Evolutionary conservation across 2,329 filamentous ascomycete genomes (phyloP), one percentile per base, ranked within the genome.

Genomic region (Diaporthe ilicicola): DNA sequence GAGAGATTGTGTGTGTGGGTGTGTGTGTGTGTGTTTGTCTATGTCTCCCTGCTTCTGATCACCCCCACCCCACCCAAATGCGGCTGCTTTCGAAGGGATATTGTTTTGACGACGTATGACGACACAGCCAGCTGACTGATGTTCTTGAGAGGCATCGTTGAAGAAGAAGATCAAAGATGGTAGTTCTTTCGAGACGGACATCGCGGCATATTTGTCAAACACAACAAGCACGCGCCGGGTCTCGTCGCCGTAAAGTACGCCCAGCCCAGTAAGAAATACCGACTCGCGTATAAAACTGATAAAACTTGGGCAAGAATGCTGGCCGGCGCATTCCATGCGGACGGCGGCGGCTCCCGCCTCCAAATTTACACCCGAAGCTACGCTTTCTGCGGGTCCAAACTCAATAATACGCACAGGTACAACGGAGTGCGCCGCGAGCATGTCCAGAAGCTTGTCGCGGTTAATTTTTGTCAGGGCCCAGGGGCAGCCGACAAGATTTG

Each of bases 351-450:
- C 3, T 50, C 48, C 59, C 42, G 8, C n/a, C 27, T 29, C 44
- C 29, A 50, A 64, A 37, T 64, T 64, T 64, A 64, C 59, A 44
- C 59, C 44, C 29, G 37, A 64, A 37, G 50, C 50, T 64, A 64
- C 59, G 59, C 59, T 50, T 64, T 50, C 34, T 37, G 27, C 29
- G 50, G 19, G 19, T 42, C 44, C 29, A 50, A 50, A 64, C 44
- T 64, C 44, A 64, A 64, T 50, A 64, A 27, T 64, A 64, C 59
- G 59, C 59, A 64, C 4, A 27, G 42, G 34, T 64, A 2, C n/a
- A 2, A 48, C 44, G 59, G 59, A 24, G 59, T 37, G 44, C 34
- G 29, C 44, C 44, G 59, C 8, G 19, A 44, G 55, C 15, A 37
- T 44, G 32, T 39, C 13, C 19, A n/a, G 24, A 3, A 6, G 13